Percentiles rank a stretch among this genome's conserved stretches.
Evolutionary conservation across 495 filamentous ascomycete genomes (phyloP).

Genomic region (Neohortaea acidophila): DNA sequence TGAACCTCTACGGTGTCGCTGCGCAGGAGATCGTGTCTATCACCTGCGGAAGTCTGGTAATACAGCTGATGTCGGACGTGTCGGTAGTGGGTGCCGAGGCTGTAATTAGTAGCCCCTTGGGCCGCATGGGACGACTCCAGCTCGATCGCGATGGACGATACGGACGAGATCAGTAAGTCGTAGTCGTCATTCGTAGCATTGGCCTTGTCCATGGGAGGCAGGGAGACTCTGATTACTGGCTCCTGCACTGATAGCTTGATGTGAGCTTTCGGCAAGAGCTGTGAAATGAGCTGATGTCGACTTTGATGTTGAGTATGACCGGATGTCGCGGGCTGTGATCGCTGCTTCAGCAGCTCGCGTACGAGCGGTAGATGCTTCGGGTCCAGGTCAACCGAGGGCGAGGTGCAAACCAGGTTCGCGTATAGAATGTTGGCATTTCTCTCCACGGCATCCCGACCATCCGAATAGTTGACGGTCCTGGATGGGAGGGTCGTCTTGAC

Average conservation of each 20-base stretch:
- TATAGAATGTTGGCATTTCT: constrained; percentile 93
- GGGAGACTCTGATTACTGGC: constrained; percentile 74
- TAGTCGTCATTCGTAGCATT: constrained; percentile 47
- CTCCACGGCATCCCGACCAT: constrained; percentile 57
- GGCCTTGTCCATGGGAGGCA: constrained; percentile 58
- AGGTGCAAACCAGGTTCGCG: constrained; percentile 89
- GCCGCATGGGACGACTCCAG: constrained; percentile 86
- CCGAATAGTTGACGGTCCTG: constrained; percentile 68
- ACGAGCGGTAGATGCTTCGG: constrained; percentile 81
- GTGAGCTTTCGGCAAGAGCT: constrained; percentile 81
- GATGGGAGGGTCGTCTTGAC: constrained; percentile 88
- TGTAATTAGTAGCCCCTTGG: constrained; percentile 73
- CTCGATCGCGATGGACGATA: constrained; percentile 83
- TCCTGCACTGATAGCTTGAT: constrained; percentile 95
- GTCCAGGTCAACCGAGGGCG: constrained; percentile 88
- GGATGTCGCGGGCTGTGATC: constrained; percentile 12
- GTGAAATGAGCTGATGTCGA: constrained; percentile 61
- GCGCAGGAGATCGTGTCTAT: constrained; percentile 68
- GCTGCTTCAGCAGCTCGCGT: constrained; percentile 50
- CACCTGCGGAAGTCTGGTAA: constrained; percentile 74
- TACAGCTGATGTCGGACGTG: constrained; percentile 82
- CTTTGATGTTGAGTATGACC: constrained; percentile 6
- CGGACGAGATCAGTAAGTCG: constrained; percentile 83
- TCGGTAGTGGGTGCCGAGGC: constrained; percentile 63
- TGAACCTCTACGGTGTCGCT: constrained; percentile 79